Evolutionary conservation across 2,329 filamentous ascomycete species (phyloP).

Genomic region (Trichocomaceae sp.): DNA sequence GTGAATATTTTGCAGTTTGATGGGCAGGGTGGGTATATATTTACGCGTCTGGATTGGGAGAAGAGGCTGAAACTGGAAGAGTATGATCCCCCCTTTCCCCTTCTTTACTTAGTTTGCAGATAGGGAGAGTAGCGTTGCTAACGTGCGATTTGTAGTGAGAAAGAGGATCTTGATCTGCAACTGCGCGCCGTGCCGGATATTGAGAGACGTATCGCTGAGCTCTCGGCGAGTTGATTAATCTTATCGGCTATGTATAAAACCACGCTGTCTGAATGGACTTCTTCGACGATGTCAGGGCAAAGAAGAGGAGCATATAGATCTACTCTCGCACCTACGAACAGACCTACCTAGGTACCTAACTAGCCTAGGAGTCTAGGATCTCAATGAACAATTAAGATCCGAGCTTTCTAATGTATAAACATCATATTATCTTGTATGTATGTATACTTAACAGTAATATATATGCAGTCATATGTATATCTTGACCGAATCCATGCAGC

Average conservation of each 20-base stretch:
- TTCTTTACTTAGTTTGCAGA: no score
- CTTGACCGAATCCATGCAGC: background rate
- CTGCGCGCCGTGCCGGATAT: conserved; percentile 81
- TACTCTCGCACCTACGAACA: no score
- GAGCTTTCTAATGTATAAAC: no score
- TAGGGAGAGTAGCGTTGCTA: background rate
- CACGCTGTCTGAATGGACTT: no score
- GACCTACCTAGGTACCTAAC: no score
- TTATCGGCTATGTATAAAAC: no score
- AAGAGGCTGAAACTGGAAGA: conserved; percentile 80
- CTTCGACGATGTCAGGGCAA: no score
- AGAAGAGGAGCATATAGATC: no score
- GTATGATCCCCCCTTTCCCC: conserved; percentile 35
- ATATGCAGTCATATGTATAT: background rate
- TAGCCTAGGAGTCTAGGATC: no score
- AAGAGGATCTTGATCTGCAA: conserved; percentile 82
- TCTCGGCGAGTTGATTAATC: conserved; percentile 49
- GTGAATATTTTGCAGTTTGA: conserved; percentile 93
- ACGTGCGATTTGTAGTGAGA: conserved; percentile 54
- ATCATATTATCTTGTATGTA: background rate
- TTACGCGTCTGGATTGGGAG: conserved; percentile 84
- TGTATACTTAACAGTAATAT: background rate
- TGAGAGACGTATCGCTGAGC: conserved; percentile 74
- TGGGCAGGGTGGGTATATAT: conserved; percentile 84
- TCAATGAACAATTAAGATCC: no score